These are phyloP conservation scores for Giardia duodenalis DNA, from an alignment of 208 protist species.

Conservation along the genomic window DNA sequence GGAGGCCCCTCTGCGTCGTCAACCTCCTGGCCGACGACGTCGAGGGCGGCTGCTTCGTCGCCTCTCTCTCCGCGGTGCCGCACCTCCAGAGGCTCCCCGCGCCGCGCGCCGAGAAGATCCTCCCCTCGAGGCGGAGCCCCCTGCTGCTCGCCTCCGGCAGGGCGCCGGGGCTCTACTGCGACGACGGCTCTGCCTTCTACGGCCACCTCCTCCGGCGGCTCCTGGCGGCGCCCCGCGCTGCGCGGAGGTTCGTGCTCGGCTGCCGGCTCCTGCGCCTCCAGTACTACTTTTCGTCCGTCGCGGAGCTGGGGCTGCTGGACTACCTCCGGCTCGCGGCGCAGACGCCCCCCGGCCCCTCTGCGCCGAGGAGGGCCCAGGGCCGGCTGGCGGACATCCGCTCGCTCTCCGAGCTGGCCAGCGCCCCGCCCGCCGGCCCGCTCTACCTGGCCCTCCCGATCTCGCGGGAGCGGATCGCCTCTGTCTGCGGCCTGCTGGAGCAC, in stretches of 20 bases:
- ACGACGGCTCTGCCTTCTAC: neutral
- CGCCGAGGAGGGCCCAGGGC: neutral
- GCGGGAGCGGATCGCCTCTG: neutral
- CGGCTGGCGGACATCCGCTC: neutral
- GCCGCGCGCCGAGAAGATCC: neutral
- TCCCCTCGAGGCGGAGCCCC: neutral
- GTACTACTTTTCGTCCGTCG: neutral
- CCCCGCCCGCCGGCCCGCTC: no score
- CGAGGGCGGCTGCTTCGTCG: neutral
- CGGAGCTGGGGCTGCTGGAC: neutral
- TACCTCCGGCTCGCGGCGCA: neutral
- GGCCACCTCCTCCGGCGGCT: neutral
- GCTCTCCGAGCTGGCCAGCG: neutral
- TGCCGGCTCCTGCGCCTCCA: neutral
- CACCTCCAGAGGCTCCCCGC: neutral
- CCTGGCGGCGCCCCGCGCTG: neutral
- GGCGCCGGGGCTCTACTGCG: neutral
- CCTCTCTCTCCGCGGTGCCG: neutral
- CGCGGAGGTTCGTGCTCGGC: neutral
- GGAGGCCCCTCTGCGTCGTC: neutral
- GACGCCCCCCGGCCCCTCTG: neutral
- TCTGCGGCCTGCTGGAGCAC: neutral
- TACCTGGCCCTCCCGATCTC: neutral
- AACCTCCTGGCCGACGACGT: neutral
- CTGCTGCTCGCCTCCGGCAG: neutral